Evolutionary conservation across 352 stramenopile species (phyloP).

Genomic region (Phytophthora nicotianae): DNA sequence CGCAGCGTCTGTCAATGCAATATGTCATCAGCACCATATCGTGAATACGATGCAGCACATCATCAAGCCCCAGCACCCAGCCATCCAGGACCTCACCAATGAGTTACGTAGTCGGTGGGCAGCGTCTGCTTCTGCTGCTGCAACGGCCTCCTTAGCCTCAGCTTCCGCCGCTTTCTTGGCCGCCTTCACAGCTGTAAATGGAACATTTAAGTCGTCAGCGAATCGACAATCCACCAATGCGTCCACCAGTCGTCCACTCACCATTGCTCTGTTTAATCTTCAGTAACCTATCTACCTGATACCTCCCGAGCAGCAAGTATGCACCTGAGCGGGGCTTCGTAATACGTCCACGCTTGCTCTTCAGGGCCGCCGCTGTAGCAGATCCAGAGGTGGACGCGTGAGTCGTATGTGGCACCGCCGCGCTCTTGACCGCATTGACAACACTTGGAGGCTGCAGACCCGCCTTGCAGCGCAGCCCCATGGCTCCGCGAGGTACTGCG

Average conservation of each 20-base stretch:
- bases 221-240: neutral
- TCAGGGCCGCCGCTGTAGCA: constrained; percentile 10
- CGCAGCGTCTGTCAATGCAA: constrained; percentile 54
- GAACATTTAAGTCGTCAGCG: constrained; percentile 1
- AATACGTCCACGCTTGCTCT: constrained; percentile 28
- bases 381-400: constrained; percentile 5
- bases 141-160: constrained; percentile 30
- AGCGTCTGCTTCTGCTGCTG: constrained; percentile 34
- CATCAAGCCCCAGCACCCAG: constrained; percentile 1
- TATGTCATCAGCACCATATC: neutral
- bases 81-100: constrained; percentile 26
- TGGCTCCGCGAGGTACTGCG: constrained; percentile 15
- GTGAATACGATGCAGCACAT: constrained; percentile 22
- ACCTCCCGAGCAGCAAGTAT: constrained; percentile 31
- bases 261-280: constrained; percentile 37
- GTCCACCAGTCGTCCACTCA: constrained; percentile 1
- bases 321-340: constrained; percentile 15
- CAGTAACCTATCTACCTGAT: constrained; percentile 36
- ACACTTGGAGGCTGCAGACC: constrained; percentile 7
- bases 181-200: constrained; percentile 20
- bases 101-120: constrained; percentile 41
- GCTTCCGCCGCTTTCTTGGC: constrained; percentile 39
- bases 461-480: constrained; percentile 29
- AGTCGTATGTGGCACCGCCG: constrained; percentile 6
- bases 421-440: constrained; percentile 15